Percentiles rank a stretch among this genome's conserved stretches.
Conservation (phyloP, 345 rosid genomes). For the Diplotaxis tenuifolia region DNA sequence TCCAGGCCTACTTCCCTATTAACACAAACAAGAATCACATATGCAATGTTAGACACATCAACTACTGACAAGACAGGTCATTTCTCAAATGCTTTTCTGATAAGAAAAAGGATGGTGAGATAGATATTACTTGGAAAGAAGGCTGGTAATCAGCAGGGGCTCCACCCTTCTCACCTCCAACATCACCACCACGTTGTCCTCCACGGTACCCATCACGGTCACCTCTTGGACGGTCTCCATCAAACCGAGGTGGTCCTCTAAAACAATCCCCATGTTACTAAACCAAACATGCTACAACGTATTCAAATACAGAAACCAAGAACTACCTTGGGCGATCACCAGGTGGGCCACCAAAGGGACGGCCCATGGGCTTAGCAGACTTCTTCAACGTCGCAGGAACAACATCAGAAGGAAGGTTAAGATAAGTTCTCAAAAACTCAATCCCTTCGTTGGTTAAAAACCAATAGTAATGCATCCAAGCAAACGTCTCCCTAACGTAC, state of each 20-base stretch:
- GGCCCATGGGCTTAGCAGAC: slow-evolving; percentile 59
- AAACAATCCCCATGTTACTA: not conserved
- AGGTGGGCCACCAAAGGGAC: slow-evolving; percentile 67
- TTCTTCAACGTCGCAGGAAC: slow-evolving; percentile 83
- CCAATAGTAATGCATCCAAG: slow-evolving; percentile 79
- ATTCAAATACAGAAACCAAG: not conserved
- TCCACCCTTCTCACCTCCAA: slow-evolving; percentile 74
- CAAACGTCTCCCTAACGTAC: slow-evolving; percentile 67
- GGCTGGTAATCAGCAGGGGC: slow-evolving; percentile 95
- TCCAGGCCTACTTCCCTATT: slow-evolving; percentile 59
- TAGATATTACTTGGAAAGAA: slow-evolving; percentile 63
- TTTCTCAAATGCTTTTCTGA: not conserved
- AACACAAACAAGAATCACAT: not conserved
- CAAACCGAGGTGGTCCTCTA: slow-evolving; percentile 82
- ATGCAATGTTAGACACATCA: not conserved
- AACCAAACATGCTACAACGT: not conserved
- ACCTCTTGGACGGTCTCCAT: slow-evolving; percentile 80
- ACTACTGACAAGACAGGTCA: not conserved
- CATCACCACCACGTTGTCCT: slow-evolving; percentile 85
- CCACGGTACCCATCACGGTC: slow-evolving; percentile 95
- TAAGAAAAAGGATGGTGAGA: not conserved
- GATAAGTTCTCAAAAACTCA: slow-evolving; percentile 63
- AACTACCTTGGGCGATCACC: slow-evolving; percentile 73
- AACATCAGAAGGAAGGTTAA: slow-evolving; percentile 70
- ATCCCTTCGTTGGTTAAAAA: slow-evolving; percentile 66